phyloP scores from a whole-genome alignment of 441 rosid species.

The Arabidopsis lyrata region DNA sequence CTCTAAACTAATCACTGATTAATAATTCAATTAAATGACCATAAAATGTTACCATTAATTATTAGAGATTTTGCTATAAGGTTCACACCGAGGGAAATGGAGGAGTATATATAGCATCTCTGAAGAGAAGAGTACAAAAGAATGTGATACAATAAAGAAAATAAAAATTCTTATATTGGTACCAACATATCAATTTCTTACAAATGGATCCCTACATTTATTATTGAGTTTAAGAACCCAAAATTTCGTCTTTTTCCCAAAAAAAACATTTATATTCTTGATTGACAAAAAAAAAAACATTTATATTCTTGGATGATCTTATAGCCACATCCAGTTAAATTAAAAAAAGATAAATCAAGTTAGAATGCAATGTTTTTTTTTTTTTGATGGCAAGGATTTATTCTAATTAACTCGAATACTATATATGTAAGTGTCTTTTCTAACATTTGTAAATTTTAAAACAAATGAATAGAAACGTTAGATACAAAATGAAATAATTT shows the following conservation, averaged over 20 bases:
- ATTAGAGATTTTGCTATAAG: constrained; percentile 44
- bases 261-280: too few relatives aligned
- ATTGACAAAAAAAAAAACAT: too few relatives aligned
- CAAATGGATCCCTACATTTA: background rate
- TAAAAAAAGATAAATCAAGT: background rate
- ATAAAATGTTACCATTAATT: background rate
- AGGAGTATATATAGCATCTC: constrained; percentile 38
- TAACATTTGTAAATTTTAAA: too few relatives aligned
- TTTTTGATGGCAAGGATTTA: too few relatives aligned
- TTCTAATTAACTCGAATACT: too few relatives aligned
- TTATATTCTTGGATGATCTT: background rate
- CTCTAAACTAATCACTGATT: background rate
- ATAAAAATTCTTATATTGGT: background rate
- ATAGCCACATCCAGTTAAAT: background rate
- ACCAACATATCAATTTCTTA: constrained; percentile 14
- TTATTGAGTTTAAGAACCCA: background rate
- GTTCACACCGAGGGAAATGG: constrained; percentile 20
- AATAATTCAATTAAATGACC: constrained; percentile 3
- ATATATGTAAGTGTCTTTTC: too few relatives aligned
- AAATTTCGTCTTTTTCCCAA: constrained; percentile 1
- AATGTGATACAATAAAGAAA: constrained; percentile 11
- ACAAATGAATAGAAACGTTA: too few relatives aligned
- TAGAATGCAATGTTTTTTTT: background rate
- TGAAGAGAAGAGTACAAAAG: constrained; percentile 6
- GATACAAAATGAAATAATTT: too few relatives aligned